Percentiles rank a stretch among this genome's conserved stretches.
phyloP scores from a whole-genome alignment of 139 green algal species.

The Volvox reticuliferus region DNA sequence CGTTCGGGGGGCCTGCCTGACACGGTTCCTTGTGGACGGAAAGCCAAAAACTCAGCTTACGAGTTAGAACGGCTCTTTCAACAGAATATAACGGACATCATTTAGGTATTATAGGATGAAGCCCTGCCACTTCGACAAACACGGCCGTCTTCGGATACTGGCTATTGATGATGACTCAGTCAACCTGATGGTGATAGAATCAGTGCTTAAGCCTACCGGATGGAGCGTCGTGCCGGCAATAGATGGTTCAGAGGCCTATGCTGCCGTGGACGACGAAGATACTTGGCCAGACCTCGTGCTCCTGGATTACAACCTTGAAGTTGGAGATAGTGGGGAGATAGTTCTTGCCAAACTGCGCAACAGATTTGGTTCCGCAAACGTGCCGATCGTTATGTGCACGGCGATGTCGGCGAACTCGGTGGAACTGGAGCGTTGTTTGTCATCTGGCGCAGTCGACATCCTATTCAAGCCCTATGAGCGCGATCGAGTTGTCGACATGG shows the following conservation, averaged over 20 bases:
- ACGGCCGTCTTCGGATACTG: conserved; percentile 51
- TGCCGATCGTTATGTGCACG: conserved; percentile 69
- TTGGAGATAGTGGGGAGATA: conserved; percentile 55
- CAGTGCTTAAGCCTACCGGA: conserved; percentile 44
- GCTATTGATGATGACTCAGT: conserved; percentile 61
- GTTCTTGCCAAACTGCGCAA: conserved; percentile 43
- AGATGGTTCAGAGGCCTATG: conserved; percentile 54
- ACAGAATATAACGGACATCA: too few species aligned
- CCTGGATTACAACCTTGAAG: conserved; percentile 59
- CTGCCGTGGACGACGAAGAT: conserved; percentile 14
- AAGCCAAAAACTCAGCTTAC: too few species aligned
- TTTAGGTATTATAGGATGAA: conserved; percentile 18
- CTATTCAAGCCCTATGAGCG: conserved; percentile 63
- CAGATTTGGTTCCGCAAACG: conserved; percentile 20
- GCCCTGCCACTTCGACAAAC: conserved; percentile 38
- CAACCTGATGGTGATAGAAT: conserved; percentile 66
- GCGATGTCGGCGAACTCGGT: conserved; percentile 51
- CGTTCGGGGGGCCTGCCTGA: too few species aligned
- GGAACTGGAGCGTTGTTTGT: conserved; percentile 44
- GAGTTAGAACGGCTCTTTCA: too few species aligned
- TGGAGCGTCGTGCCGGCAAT: conserved; percentile 55
- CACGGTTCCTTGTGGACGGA: too few species aligned
- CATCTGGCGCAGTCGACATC: conserved; percentile 49
- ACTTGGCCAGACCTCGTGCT: conserved; percentile 62
- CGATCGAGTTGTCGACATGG: conserved; percentile 44